Percentiles rank a stretch among this genome's conserved stretches.
Conservation (phyloP, 2,329 filamentous ascomycete species). For the Orbilia javanica region DNA sequence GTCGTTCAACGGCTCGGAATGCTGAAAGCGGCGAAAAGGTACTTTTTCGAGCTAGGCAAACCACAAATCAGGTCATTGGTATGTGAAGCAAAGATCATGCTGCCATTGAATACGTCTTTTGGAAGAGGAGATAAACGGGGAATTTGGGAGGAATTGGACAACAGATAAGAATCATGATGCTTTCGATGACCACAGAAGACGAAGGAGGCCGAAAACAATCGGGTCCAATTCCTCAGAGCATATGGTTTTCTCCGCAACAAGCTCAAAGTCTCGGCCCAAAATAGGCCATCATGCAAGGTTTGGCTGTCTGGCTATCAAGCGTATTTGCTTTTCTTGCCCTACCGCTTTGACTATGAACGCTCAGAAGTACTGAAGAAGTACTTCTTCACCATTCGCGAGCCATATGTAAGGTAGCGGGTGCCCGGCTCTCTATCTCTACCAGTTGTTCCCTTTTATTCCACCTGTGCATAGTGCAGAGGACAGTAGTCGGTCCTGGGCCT, state of each 20-base stretch:
- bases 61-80: conserved; percentile 18
- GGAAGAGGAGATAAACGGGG: conserved; percentile 44
- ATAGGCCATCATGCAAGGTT: conserved; percentile 32
- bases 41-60: conserved; percentile 26
- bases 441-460: conserved; percentile 6
- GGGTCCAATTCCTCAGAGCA: conserved; percentile 34
- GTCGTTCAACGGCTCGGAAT: conserved; percentile 48
- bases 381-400: conserved; percentile 12
- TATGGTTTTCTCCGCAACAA: conserved; percentile 38
- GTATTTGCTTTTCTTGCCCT: conserved; percentile 51
- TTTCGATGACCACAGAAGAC: conserved; percentile 27
- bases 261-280: conserved; percentile 44
- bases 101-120: conserved; percentile 15
- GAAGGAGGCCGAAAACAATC: conserved; percentile 41
- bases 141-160: conserved; percentile 33
- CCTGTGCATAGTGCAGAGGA: too few species aligned
- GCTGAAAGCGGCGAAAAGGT: conserved; percentile 44
- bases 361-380: not conserved
- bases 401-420: conserved; percentile 41
- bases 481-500: too few species aligned
- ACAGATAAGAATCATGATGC: not conserved
- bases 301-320: not conserved
- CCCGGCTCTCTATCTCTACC: not conserved
- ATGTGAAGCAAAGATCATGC: conserved; percentile 41
- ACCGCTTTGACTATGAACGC: conserved; percentile 18